Evolutionary conservation across 768 basidiomycete species (phyloP).

Genomic region (Boletus pseudo-olivaceus): DNA sequence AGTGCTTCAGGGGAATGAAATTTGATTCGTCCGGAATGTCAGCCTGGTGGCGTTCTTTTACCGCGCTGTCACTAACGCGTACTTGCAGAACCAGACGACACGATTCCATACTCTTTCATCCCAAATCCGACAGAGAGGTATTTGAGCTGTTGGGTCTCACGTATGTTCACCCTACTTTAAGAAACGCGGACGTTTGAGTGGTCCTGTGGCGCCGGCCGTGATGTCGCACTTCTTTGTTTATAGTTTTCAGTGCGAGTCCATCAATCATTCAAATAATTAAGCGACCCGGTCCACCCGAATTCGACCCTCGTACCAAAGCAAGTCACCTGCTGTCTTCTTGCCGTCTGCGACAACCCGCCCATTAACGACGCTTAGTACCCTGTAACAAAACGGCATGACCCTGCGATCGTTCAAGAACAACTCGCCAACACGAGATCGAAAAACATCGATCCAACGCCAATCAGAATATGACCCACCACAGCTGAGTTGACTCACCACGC

Average conservation of each 20-base stretch:
- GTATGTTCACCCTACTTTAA: conserved; percentile 65
- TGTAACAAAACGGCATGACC: not conserved
- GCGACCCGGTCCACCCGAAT: not conserved
- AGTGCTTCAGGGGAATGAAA: conserved; percentile 58
- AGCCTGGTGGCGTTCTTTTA: conserved; percentile 18
- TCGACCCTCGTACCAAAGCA: not conserved
- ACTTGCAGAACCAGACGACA: conserved; percentile 46
- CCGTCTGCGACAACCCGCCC: not conserved
- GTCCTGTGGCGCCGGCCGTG: conserved; percentile 9
- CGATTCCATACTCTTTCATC: conserved; percentile 58
- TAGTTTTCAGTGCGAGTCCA: not conserved
- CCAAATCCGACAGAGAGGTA: conserved; percentile 66
- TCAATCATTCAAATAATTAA: not conserved
- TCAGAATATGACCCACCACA: not conserved
- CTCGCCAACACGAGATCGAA: not conserved
- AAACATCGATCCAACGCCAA: not conserved
- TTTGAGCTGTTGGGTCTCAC: conserved; percentile 68
- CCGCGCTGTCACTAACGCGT: not conserved
- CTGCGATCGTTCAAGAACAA: not conserved
- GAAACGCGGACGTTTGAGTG: conserved; percentile 64
- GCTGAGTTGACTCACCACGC: no score
- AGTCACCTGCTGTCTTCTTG: not conserved
- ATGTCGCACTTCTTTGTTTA: not conserved
- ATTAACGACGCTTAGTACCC: not conserved
- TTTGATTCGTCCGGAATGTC: conserved; percentile 84